These are phyloP conservation scores for Cymbidium sinense DNA, from an alignment of 106 monocot genomes.

Conservation along the genomic window DNA sequence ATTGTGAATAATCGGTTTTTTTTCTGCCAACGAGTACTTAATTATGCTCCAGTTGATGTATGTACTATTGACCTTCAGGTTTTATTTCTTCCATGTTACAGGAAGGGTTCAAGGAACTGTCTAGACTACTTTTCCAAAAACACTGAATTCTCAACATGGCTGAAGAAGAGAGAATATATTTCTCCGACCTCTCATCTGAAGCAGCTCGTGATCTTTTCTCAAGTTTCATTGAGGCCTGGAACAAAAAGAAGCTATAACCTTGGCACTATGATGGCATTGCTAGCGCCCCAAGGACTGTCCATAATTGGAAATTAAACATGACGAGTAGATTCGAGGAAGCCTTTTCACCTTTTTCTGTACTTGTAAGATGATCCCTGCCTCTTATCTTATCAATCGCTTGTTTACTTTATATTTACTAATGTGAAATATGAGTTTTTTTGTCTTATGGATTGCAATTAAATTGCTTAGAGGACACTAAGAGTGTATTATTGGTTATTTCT, in stretches of 20 bases:
- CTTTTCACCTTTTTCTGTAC: not conserved
- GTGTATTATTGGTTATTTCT: no score
- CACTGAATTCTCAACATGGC: conserved; percentile 94
- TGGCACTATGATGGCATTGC: conserved; percentile 71
- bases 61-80: not conserved
- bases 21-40: not conserved
- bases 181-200: conserved; percentile 78
- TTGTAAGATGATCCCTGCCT: not conserved
- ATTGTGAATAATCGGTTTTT: not conserved
- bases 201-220: conserved; percentile 56
- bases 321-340: not conserved
- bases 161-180: conserved; percentile 74
- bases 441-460: no score
- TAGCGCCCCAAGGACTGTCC: conserved; percentile 51
- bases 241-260: conserved; percentile 40
- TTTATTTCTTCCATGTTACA: not conserved
- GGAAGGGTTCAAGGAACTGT: conserved; percentile 50
- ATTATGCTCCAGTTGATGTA: no score
- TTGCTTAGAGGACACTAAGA: no score
- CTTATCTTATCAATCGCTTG: not conserved
- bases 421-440: not conserved
- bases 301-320: conserved; percentile 72
- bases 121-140: conserved; percentile 87
- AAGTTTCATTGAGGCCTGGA: conserved; percentile 66
- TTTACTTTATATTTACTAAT: not conserved